A percentile compares a stretch with the other conserved stretches of the same genome.
phyloP scores from a whole-genome alignment of 2,329 filamentous ascomycete species.

The Raffaelea albimanens region DNA sequence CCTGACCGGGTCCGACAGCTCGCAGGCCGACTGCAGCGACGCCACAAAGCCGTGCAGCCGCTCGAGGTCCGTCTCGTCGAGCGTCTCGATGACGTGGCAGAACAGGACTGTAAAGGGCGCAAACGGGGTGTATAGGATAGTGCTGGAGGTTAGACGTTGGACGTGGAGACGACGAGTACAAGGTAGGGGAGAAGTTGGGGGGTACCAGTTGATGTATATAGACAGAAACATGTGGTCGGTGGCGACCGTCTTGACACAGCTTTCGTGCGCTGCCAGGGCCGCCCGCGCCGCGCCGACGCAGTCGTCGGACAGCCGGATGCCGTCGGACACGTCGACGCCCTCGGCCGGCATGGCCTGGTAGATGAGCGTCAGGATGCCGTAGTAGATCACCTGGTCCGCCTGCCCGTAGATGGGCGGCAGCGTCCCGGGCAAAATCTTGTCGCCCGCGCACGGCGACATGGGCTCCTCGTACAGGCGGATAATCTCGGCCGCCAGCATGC shows the following conservation, averaged over 20 bases:
- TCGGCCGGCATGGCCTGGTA: constrained; percentile 44
- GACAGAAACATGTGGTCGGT: constrained; percentile 27
- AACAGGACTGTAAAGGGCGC: constrained; percentile 52
- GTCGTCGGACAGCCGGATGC: constrained; percentile 12
- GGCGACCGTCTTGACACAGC: constrained; percentile 36
- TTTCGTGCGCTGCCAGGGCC: constrained; percentile 15
- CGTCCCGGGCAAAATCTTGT: constrained; percentile 25
- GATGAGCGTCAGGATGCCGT: constrained; percentile 39
- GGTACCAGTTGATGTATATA: constrained; percentile 38
- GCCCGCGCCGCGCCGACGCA: neutral
- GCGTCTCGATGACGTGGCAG: constrained; percentile 47
- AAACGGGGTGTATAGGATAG: constrained; percentile 46
- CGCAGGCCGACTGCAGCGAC: constrained; percentile 29
- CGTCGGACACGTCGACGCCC: neutral
- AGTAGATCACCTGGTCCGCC: constrained; percentile 36
- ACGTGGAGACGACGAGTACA: neutral
- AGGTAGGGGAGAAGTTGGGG: neutral
- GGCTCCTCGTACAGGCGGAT: neutral
- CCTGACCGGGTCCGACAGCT: neutral
- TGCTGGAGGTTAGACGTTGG: constrained; percentile 16
- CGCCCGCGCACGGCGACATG: constrained; percentile 1
- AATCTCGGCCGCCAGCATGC: constrained; percentile 19
- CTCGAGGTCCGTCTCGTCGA: constrained; percentile 39
- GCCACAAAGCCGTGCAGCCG: constrained; percentile 46
- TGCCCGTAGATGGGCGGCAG: constrained; percentile 31